Percentiles rank a stretch among this genome's conserved stretches.
Evolutionary conservation across 306 rosid genomes (phyloP).

Genomic region (Cotoneaster glaucophyllus): DNA sequence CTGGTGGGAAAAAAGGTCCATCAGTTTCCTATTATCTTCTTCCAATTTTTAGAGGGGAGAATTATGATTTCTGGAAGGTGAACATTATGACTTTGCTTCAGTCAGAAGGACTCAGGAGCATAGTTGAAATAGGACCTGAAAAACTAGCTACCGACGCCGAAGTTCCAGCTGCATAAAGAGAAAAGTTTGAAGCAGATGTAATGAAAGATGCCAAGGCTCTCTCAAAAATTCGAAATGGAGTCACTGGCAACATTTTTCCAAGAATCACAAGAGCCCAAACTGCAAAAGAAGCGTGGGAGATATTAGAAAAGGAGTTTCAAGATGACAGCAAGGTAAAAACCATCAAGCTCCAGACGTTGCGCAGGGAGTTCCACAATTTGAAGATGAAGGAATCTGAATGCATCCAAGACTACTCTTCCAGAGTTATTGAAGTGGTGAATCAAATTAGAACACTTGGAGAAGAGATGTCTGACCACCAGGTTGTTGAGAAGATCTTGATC

Average conservation of each 20-base stretch:
- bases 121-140: not conserved
- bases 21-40: not conserved
- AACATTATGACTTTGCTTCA: not conserved
- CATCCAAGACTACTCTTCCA: not conserved
- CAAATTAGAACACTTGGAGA: slow-evolving; percentile 7
- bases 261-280: not conserved
- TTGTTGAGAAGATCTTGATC: not conserved
- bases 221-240: not conserved
- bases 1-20: not conserved
- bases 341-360: not conserved
- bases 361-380: not conserved
- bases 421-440: not conserved
- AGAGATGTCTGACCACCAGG: not conserved
- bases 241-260: not conserved
- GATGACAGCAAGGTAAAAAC: not conserved
- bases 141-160: not conserved
- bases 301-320: not conserved
- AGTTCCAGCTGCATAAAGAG: too few relatives aligned
- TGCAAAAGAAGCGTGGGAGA: not conserved
- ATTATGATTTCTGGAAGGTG: not conserved
- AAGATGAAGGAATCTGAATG: not conserved
- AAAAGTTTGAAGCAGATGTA: not conserved
- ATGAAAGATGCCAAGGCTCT: not conserved
- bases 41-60: not conserved
- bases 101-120: not conserved